These are phyloP conservation scores for Ambrosia artemisiifolia DNA, from an alignment of 129 eudicot species.

Conservation along the genomic window DNA sequence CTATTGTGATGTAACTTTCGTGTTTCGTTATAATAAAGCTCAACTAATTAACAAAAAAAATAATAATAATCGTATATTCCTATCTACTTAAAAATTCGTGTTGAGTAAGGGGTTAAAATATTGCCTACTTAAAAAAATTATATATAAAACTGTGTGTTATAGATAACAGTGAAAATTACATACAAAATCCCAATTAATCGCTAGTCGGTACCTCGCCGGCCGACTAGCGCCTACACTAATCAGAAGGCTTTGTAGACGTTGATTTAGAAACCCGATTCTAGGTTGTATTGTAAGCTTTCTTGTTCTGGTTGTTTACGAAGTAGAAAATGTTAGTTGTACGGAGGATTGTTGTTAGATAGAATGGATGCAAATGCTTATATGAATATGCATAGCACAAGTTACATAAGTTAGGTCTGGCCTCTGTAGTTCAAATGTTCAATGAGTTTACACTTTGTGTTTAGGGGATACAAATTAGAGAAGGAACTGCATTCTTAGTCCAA, in stretches of 20 bases:
- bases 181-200: no score
- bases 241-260: background rate
- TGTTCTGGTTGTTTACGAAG: conserved; percentile 1
- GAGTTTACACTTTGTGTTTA: conserved; percentile 11
- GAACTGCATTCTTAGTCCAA: conserved; percentile 14
- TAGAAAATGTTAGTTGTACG: background rate
- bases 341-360: background rate
- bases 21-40: no score
- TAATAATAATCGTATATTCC: no score
- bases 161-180: no score
- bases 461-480: background rate
- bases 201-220: no score
- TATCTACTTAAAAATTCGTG: no score
- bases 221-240: background rate
- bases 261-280: background rate
- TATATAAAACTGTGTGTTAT: no score
- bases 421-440: background rate
- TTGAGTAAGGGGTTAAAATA: no score
- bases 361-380: background rate
- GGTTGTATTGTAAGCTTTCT: conserved; percentile 6
- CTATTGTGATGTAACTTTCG: no score
- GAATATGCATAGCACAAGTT: background rate
- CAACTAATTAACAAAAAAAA: no score
- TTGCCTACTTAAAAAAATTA: no score
- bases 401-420: background rate